Conservation (phyloP, 805 yeast genomes). For the Kodamaea hsintzibuensis region DNA sequence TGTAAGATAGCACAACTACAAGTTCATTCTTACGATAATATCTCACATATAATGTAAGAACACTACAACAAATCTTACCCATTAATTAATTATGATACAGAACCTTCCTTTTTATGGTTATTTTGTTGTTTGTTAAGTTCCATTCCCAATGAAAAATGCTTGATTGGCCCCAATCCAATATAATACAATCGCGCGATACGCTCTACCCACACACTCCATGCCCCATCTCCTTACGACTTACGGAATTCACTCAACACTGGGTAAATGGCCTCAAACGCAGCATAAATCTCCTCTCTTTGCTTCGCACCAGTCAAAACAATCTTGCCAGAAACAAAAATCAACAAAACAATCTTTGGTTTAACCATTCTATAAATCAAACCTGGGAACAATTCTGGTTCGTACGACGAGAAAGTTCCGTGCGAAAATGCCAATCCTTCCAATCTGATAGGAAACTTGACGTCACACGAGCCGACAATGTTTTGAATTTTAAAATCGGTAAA, state of each 20-base stretch:
- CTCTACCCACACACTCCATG: no score
- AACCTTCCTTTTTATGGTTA: neutral
- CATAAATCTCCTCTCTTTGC: conserved; percentile 97
- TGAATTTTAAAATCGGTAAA: conserved; percentile 98
- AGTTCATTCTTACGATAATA: no score
- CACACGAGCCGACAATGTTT: conserved; percentile 98
- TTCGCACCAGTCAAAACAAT: conserved; percentile 98
- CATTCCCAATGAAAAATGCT: neutral
- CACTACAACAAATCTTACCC: neutral
- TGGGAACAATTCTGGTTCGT: conserved; percentile 97
- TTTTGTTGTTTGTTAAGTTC: neutral
- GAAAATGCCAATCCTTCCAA: conserved; percentile 96
- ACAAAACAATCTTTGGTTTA: conserved; percentile 93
- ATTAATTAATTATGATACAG: conserved; percentile 4
- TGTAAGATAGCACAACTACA: no score
- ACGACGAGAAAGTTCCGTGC: conserved; percentile 98
- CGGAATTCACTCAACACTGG: conserved; percentile 98
- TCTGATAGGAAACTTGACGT: conserved; percentile 96
- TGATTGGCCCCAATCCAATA: conserved; percentile 1
- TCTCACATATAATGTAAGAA: neutral
- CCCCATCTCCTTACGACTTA: conserved; percentile 53
- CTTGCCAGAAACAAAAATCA: conserved; percentile 95
- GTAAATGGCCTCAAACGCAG: conserved; percentile 96
- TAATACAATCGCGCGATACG: conserved; percentile 4
- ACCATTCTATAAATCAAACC: conserved; percentile 99